Base-by-base conservation (phyloP, 345 rosid species). In the Orychophragmus violaceus region DNA sequence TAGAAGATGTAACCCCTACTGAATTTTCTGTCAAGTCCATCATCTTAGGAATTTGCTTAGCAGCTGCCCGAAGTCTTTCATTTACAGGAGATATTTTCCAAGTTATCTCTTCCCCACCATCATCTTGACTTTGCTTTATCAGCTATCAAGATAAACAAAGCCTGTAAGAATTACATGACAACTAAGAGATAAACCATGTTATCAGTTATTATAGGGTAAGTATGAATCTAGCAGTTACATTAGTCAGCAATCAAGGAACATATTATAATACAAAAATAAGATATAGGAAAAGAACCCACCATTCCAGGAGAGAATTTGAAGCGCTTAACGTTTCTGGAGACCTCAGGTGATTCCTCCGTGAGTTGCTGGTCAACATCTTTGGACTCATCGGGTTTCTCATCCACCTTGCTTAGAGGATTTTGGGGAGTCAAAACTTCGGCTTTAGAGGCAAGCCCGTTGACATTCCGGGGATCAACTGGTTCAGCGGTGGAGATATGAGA, bases 1-100 rank as follows among this genome's bases (percentile, higher is more conserved):
- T 63, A 17, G 74, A 70, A 66, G 86, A 74, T 75, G 60, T 76
- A 51, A 76, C 66, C 77, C 81, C 83, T 2, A 78, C 68, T 44
- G 95, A 78, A 68, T 73, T 78, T 36, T 85, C 79, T 68, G 82
- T 81, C 37, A 75, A 62, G 55, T 79, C 81, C 41, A 80, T 62
- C 63, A 79, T 72, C 70, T 83, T 82, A 3, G 89, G 85, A 74
- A 72, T 44, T 30, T 77, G 75, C 81, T 88, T 93, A 5, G 96
- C 82, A 42, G 84, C 76, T 49, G 95, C 78, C 59, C 77, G 83
- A 41, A 94, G 88, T 50, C 90, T 85, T 80, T 90, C 83, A 58
- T 84, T 87, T 59, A 94, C 87, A 0, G 99, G 99, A 79, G 99
- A 88, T 69, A 90, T 80, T 85, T 82, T 94, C 99, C 99, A 94